These are phyloP conservation scores for Fomitopsis serialis DNA, from an alignment of 768 basidiomycete genomes.

Conservation along the genomic window DNA sequence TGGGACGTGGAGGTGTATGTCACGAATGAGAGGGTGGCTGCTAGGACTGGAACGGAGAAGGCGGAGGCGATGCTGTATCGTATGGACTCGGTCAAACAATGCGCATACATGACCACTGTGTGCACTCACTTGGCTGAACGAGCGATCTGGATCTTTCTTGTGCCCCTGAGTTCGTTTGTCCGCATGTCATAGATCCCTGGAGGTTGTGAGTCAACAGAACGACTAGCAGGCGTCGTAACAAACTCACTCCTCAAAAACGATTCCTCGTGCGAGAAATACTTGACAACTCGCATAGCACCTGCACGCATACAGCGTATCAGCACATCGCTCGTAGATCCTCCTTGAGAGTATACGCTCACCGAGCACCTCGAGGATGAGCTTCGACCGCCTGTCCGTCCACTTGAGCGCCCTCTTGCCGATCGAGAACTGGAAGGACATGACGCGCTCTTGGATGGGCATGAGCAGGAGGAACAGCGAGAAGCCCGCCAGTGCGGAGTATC, in stretches of 20 bases:
- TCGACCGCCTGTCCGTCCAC: conserved; percentile 59
- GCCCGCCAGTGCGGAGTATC: conserved; percentile 65
- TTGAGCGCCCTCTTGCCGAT: conserved; percentile 50
- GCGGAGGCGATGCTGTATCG: conserved; percentile 43
- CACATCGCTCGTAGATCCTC: background rate
- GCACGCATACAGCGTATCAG: background rate
- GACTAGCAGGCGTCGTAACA: background rate
- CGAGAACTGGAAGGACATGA: conserved; percentile 54
- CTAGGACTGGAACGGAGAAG: conserved; percentile 56
- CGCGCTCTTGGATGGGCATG: conserved; percentile 56
- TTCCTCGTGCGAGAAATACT: conserved; percentile 69
- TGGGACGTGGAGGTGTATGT: conserved; percentile 53
- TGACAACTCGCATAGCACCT: conserved; percentile 69
- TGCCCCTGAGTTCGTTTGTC: conserved; percentile 47
- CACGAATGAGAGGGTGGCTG: conserved; percentile 62
- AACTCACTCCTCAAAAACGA: conserved; percentile 59
- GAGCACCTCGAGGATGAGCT: conserved; percentile 60
- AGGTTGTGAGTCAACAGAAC: background rate
- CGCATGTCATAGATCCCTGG: conserved; percentile 52
- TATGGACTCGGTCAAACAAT: conserved; percentile 8
- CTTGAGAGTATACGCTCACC: conserved; percentile 33
- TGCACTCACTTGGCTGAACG: conserved; percentile 54
- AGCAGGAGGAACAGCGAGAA: conserved; percentile 62
- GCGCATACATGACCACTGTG: background rate
- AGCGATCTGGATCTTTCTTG: conserved; percentile 52